A percentile compares a stretch with the other conserved stretches of the same genome.
Conservation (phyloP, 768 basidiomycete genomes). For the Butyriboletus loyo region DNA sequence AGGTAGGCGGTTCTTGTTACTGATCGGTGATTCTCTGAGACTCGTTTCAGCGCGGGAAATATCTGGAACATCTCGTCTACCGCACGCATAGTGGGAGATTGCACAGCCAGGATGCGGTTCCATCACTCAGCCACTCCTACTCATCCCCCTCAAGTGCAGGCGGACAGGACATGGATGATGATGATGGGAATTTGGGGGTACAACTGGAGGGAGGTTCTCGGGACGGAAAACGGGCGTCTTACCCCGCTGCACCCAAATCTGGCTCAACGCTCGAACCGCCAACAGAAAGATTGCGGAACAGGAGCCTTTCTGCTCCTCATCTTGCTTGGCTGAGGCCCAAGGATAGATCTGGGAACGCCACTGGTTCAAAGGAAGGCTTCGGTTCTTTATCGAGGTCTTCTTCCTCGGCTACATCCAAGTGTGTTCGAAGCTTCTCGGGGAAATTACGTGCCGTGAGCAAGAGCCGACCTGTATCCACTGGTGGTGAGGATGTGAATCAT, state of each 20-base stretch:
- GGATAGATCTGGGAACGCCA: constrained; percentile 15
- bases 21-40: constrained; percentile 5
- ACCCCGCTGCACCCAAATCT: constrained; percentile 5
- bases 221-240: constrained; percentile 25
- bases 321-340: constrained; percentile 52
- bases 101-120: constrained; percentile 74
- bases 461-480: constrained; percentile 15
- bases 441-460: constrained; percentile 22
- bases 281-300: constrained; percentile 32
- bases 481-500: constrained; percentile 6
- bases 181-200: not conserved
- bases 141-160: constrained; percentile 24
- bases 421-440: constrained; percentile 20
- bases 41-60: constrained; percentile 57
- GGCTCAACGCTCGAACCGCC: constrained; percentile 11
- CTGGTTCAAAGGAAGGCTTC: constrained; percentile 9
- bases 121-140: constrained; percentile 30
- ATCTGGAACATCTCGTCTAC: constrained; percentile 69
- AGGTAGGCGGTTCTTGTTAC: constrained; percentile 43
- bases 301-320: constrained; percentile 61
- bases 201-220: constrained; percentile 2
- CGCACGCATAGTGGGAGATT: constrained; percentile 75
- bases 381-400: constrained; percentile 8
- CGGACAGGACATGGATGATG: not conserved
- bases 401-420: constrained; percentile 11